phyloP scores from a whole-genome alignment of 2,329 filamentous ascomycete genomes.

The Phaeosphaeria sp. region DNA sequence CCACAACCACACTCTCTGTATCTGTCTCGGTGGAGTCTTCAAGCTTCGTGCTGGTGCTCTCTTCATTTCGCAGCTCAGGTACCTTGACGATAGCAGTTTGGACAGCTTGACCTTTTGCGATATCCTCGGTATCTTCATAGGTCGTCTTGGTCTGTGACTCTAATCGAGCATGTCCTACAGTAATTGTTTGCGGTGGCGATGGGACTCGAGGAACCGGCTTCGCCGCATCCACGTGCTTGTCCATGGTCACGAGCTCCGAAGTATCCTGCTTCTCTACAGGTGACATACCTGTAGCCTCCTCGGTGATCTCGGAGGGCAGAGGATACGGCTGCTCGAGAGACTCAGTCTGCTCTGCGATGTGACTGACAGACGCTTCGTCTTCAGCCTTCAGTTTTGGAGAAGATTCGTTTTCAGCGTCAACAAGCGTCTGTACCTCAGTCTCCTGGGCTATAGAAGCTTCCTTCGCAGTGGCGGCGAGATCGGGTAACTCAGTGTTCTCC shows the following conservation, averaged over 20 bases:
- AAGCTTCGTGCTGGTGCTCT: too few species aligned
- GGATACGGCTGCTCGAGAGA: not conserved
- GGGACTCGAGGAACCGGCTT: not conserved
- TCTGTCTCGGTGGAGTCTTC: not conserved
- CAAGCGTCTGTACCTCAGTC: not conserved
- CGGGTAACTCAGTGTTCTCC: too few species aligned
- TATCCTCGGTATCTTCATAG: not conserved
- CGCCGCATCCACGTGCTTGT: not conserved
- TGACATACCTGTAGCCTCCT: not conserved
- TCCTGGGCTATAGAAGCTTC: conserved; percentile 9
- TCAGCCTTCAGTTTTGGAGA: not conserved
- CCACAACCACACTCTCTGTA: not conserved
- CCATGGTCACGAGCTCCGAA: not conserved
- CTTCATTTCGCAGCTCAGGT: not conserved
- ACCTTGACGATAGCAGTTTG: not conserved
- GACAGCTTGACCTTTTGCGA: not conserved
- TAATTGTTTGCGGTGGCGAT: not conserved
- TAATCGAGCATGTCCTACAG: not conserved
- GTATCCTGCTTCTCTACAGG: not conserved
- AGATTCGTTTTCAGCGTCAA: not conserved
- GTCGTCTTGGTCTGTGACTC: not conserved
- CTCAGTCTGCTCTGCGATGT: not conserved
- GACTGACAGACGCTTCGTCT: not conserved
- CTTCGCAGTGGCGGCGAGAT: too few species aligned
- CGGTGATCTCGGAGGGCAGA: not conserved